Evolutionary conservation across 2,329 filamentous ascomycete species (phyloP).

Genomic region (Sporothrix luriei): DNA sequence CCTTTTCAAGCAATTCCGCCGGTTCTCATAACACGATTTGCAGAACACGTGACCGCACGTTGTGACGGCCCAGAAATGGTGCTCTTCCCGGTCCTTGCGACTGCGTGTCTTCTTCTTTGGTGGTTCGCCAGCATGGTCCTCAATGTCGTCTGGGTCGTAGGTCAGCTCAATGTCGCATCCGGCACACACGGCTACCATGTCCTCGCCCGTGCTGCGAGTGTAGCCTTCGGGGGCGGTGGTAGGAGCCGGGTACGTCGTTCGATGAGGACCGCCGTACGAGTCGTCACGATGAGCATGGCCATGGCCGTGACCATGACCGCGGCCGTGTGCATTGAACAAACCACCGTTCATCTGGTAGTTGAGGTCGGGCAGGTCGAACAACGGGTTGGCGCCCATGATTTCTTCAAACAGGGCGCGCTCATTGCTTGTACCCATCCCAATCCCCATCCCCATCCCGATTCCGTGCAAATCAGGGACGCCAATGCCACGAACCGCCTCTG

Average conservation of each 20-base stretch:
- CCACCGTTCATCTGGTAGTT: slow-evolving; percentile 43
- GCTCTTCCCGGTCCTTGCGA: slow-evolving; percentile 63
- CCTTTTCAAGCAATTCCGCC: slow-evolving; percentile 50
- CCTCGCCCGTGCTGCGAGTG: slow-evolving; percentile 72
- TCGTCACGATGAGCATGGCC: not conserved
- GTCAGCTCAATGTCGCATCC: slow-evolving; percentile 85
- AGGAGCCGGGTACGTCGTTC: slow-evolving; percentile 64
- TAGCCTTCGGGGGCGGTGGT: slow-evolving; percentile 73
- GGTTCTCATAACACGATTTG: slow-evolving; percentile 61
- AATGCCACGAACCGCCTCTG: not conserved
- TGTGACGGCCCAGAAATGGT: slow-evolving; percentile 91
- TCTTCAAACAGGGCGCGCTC: not conserved
- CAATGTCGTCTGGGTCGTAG: slow-evolving; percentile 58
- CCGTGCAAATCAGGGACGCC: not conserved
- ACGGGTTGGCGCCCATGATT: slow-evolving; percentile 36
- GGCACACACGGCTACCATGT: slow-evolving; percentile 77
- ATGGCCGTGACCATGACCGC: not conserved
- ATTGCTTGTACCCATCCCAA: not conserved
- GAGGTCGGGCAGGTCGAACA: slow-evolving; percentile 42
- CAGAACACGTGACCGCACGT: slow-evolving; percentile 82
- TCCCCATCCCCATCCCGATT: no score
- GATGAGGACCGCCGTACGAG: not conserved
- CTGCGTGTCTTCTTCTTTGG: slow-evolving; percentile 49
- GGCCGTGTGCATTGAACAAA: not conserved
- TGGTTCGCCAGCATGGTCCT: slow-evolving; percentile 37